Percentiles rank a stretch among this genome's conserved stretches.
phyloP scores from a whole-genome alignment of 2,329 filamentous ascomycete species.

The Ustulina deusta region DNA sequence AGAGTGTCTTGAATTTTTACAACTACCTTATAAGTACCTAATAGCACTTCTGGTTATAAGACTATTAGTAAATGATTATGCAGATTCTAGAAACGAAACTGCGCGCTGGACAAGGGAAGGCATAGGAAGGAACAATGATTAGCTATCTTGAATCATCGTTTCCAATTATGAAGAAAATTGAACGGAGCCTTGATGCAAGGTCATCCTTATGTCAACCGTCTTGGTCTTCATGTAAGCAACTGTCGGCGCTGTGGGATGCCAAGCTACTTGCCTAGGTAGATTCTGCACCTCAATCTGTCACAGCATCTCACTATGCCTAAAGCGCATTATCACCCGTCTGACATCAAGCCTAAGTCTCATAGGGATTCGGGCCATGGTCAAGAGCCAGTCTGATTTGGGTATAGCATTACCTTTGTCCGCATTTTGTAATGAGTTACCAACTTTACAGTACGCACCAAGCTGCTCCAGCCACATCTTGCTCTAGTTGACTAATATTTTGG shows the following conservation, averaged over 20 bases:
- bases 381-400: conserved; percentile 6
- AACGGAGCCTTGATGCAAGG: neutral
- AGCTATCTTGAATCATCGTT: conserved; percentile 16
- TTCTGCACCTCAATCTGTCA: neutral
- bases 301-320: conserved; percentile 14
- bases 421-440: conserved; percentile 25
- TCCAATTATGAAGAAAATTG: neutral
- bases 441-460: neutral
- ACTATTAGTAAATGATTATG: neutral
- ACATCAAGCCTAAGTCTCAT: neutral
- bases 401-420: neutral
- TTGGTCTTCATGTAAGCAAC: conserved; percentile 4
- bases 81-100: neutral
- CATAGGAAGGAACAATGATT: neutral
- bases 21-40: neutral
- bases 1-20: neutral
- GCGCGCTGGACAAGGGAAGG: neutral
- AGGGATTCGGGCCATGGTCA: neutral
- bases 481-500: conserved; percentile 17
- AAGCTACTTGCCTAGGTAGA: too few relatives aligned
- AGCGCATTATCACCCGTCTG: neutral
- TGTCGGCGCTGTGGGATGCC: conserved; percentile 34
- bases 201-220: neutral
- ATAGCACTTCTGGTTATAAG: neutral
- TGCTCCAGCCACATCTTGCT: neutral